phyloP scores from a whole-genome alignment of 139 green algal genomes.

The Medakamo hakoo region DNA sequence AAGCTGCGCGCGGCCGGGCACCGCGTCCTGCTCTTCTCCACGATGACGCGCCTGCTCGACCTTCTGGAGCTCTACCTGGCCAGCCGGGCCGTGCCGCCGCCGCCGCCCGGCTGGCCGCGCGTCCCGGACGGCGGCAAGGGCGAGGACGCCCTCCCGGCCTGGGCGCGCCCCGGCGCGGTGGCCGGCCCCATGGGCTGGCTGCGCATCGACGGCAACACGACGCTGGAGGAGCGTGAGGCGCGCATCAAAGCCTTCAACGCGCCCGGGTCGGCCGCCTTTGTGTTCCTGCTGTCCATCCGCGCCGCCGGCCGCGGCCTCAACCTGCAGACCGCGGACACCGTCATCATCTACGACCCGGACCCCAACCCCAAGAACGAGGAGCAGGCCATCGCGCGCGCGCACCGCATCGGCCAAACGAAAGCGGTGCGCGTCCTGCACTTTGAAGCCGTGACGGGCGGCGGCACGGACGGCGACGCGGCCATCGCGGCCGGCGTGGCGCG shows the following conservation, averaged over 20 bases:
- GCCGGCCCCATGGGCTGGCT: constrained; percentile 33
- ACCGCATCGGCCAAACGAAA: constrained; percentile 92
- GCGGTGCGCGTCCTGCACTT: constrained; percentile 83
- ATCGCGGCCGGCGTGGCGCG: neutral
- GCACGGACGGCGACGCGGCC: neutral
- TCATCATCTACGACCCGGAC: constrained; percentile 97
- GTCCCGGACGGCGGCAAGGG: too few species aligned
- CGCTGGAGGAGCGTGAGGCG: constrained; percentile 49
- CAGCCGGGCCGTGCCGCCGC: constrained; percentile 10
- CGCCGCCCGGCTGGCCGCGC: neutral
- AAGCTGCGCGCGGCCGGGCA: constrained; percentile 53
- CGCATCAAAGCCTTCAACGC: constrained; percentile 88
- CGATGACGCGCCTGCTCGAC: constrained; percentile 70
- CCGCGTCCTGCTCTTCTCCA: constrained; percentile 72
- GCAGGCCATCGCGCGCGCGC: constrained; percentile 85
- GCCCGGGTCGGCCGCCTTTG: constrained; percentile 58
- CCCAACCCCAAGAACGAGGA: constrained; percentile 99
- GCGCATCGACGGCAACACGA: constrained; percentile 76
- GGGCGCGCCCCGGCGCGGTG: neutral
- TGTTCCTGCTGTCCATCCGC: constrained; percentile 82
- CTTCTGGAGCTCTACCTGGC: constrained; percentile 54
- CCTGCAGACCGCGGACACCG: constrained; percentile 88
- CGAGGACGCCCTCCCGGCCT: neutral
- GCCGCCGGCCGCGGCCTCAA: constrained; percentile 87
- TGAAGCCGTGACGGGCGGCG: constrained; percentile 65